phyloP scores from a whole-genome alignment of 176 grass and related monocot species.

The Avena sativa region DNA sequence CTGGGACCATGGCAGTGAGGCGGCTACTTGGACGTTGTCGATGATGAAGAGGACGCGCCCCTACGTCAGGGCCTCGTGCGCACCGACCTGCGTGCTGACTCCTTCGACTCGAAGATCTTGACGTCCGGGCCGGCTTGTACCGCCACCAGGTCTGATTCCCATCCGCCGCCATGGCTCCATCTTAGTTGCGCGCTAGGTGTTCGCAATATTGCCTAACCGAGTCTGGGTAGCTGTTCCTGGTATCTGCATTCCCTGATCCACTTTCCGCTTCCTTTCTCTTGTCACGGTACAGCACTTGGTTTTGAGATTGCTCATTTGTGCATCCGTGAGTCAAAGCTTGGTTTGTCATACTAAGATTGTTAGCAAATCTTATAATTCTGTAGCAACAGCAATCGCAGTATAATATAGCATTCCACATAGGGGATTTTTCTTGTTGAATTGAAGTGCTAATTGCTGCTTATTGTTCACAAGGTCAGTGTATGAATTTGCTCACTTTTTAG shows the following conservation, averaged over 20 bases:
- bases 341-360: no score
- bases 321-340: no score
- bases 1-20: conserved; percentile 24
- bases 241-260: background rate
- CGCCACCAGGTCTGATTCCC: conserved; percentile 40
- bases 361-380: no score
- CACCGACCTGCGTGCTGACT: conserved; percentile 80
- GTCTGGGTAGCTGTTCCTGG: background rate
- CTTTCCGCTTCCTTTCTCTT: no score
- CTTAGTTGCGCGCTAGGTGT: background rate
- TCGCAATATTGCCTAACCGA: background rate
- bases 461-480: no score
- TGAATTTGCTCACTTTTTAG: no score
- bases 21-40: conserved; percentile 50
- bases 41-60: conserved; percentile 62
- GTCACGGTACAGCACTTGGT: no score
- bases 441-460: no score
- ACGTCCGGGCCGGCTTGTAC: conserved; percentile 62
- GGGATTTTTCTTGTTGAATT: no score
- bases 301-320: no score
- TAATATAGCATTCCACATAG: no score
- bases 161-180: background rate
- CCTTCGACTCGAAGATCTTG: conserved; percentile 84
- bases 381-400: no score
- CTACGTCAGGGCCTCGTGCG: conserved; percentile 79